phyloP scores from a whole-genome alignment of 306 rosid genomes.

The Psophocarpus tetragonolobus region DNA sequence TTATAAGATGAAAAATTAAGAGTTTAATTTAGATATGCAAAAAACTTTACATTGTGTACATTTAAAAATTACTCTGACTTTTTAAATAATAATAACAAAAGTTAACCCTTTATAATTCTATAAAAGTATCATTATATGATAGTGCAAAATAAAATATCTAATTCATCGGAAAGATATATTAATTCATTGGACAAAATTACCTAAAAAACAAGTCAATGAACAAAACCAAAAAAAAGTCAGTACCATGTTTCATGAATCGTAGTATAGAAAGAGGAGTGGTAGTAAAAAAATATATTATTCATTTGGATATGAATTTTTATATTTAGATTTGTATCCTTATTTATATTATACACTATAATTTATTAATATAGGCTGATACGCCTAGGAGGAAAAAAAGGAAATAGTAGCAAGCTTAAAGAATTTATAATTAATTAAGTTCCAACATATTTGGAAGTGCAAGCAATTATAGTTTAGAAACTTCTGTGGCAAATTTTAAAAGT shows the following conservation, averaged over 20 bases:
- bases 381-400: constrained; percentile 7
- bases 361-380: constrained; percentile 21
- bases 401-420: constrained; percentile 32
- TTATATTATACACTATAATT: constrained; percentile 22
- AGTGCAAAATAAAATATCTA: neutral
- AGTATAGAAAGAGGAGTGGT: constrained; percentile 6
- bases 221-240: neutral
- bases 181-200: constrained; percentile 3
- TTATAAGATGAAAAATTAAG: neutral
- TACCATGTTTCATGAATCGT: constrained; percentile 30
- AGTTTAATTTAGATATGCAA: neutral
- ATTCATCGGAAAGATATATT: neutral
- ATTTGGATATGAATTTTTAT: constrained; percentile 14
- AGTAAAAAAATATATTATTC: constrained; percentile 16
- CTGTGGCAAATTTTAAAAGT: constrained; percentile 42
- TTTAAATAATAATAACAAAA: neutral
- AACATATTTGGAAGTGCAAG: constrained; percentile 75
- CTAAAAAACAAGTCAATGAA: neutral
- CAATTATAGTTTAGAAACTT: constrained; percentile 54
- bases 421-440: constrained; percentile 55
- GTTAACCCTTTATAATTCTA: neutral
- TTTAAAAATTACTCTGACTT: neutral
- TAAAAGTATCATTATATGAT: neutral
- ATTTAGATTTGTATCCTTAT: constrained; percentile 26
- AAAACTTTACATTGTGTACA: neutral